Conservation (phyloP, 2,329 filamentous ascomycete species). For the Sporothrix humicola region DNA sequence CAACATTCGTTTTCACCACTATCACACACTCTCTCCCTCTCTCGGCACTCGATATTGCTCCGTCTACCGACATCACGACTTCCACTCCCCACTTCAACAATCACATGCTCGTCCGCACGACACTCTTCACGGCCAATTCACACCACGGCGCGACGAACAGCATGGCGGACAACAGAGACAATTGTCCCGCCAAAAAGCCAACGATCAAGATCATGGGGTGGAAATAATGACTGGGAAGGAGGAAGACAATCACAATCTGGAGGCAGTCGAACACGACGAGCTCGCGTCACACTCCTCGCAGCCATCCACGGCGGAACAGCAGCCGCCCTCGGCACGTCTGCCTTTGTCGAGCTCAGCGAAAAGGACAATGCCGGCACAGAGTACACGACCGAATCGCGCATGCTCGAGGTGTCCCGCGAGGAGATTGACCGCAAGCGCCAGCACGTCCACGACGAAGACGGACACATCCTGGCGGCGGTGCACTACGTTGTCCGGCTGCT, state of each 20-base stretch:
- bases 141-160: background rate
- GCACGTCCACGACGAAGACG: constrained; percentile 56
- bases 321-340: constrained; percentile 57
- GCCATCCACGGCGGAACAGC: constrained; percentile 47
- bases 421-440: constrained; percentile 74
- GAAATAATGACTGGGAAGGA: background rate
- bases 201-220: background rate
- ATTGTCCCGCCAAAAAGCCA: background rate
- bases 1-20: background rate
- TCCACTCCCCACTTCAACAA: background rate
- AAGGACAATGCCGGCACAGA: constrained; percentile 56
- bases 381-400: constrained; percentile 81
- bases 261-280: constrained; percentile 34
- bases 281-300: constrained; percentile 44
- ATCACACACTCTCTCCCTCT: background rate
- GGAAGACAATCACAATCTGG: background rate
- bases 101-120: constrained; percentile 2
- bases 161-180: background rate
- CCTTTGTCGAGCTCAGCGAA: constrained; percentile 64
- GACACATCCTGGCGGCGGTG: constrained; percentile 62
- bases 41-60: background rate
- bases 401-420: constrained; percentile 80
- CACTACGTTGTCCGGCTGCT: constrained; percentile 69
- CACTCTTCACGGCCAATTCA: background rate
- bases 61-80: background rate